Evolutionary conservation across 2,329 filamentous ascomycete genomes (phyloP), one percentile per base, ranked within the genome.

Genomic region (Chaetomiaceae sp.): DNA sequence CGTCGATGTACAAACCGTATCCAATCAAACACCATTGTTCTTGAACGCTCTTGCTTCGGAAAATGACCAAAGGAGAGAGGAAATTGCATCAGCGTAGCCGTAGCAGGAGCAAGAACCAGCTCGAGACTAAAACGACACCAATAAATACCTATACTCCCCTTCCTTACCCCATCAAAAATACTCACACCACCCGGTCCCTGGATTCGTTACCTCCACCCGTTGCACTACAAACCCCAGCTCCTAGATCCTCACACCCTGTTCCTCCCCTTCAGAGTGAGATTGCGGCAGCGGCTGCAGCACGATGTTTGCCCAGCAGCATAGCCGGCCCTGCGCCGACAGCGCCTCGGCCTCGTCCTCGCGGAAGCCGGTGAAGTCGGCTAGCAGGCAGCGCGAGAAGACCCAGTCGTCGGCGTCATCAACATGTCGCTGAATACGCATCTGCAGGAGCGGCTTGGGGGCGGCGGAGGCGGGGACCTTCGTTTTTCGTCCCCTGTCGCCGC

Each of bases 261-360:
- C 48, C 3, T 23, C 14, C n/a, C 5, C 31, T n/a, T 41, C 38
- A 4, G 16, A 16, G 23, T 16, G 37, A 23, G 12, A 27, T 6
- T 5, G 12, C 6, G 25, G 25, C 25, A 12, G 25, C 14, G 44
- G 50, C 17, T 17, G 41, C 42, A 58, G 41, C 17, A 56, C 46
- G 3, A 61, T 50, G 39, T 57, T 61, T 4, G 57, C 55, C 59
- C 56, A 59, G 51, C 59, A 61, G 44, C 58, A 60, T 23, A 61
- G 21, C 19, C 47, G 20, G n/a, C 55, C 57, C 23, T 51, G 40
- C 27, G 31, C 33, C 10, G 59, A 60, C 33, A 58, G 34, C 14
- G 6, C 34, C 37, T 51, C 45, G 20, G 59, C 59, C 30, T 59
- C 48, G 31, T 56, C 54, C 38, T 55, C 55, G 41, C 50, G 44